phyloP scores from a whole-genome alignment of 345 rosid species.

The Pelargonium nanum region DNA sequence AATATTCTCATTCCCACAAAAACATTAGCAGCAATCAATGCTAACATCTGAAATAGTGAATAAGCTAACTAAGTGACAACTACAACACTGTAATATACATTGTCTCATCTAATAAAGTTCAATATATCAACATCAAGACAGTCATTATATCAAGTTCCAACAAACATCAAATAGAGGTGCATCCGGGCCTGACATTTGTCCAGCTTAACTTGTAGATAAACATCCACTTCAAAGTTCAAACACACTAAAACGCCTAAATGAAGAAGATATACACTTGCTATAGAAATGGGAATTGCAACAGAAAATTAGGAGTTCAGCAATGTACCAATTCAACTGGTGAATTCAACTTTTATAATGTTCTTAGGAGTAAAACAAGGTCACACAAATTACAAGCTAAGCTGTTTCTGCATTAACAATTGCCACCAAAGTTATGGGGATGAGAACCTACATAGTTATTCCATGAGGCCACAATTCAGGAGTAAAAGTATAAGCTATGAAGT shows the following conservation, averaged over 20 bases:
- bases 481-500: too few species aligned
- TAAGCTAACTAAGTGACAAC: too few species aligned
- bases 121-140: neutral
- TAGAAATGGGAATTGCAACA: too few species aligned
- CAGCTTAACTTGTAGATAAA: neutral
- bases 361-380: too few species aligned
- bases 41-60: neutral
- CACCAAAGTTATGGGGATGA: too few species aligned
- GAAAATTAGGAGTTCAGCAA: neutral
- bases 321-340: too few species aligned
- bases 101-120: neutral
- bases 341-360: too few species aligned
- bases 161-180: neutral
- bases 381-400: too few species aligned
- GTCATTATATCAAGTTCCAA: neutral
- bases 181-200: neutral
- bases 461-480: too few species aligned
- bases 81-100: too few species aligned
- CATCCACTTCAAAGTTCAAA: neutral
- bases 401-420: too few species aligned
- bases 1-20: neutral
- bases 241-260: neutral
- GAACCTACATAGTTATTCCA: too few species aligned
- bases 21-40: neutral
- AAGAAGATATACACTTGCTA: neutral